These are phyloP conservation scores for Gelatoporia subvermispora DNA, from an alignment of 768 basidiomycete genomes.

Conservation along the genomic window DNA sequence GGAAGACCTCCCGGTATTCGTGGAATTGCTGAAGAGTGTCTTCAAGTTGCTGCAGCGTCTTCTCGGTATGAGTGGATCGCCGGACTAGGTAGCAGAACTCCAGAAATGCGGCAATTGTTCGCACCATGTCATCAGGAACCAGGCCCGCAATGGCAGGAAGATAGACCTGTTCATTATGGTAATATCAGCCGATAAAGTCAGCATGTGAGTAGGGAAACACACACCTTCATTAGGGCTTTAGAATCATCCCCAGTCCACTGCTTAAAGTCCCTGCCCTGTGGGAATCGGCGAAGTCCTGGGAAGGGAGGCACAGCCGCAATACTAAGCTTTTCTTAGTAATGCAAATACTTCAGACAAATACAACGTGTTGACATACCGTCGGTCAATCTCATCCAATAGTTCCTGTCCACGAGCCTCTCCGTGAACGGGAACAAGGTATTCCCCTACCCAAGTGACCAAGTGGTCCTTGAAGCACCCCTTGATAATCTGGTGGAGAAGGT, in stretches of 20 bases:
- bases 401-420: slow-evolving; percentile 2
- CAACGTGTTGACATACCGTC: slow-evolving; percentile 1
- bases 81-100: slow-evolving; percentile 8
- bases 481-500: slow-evolving; percentile 20
- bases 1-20: no score
- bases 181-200: not conserved
- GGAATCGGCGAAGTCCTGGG: slow-evolving; percentile 7
- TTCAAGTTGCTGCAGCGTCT: no score
- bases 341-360: no score
- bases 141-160: slow-evolving; percentile 5
- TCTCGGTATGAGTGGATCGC: no score
- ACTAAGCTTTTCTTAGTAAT: no score
- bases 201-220: not conserved
- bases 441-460: slow-evolving; percentile 16
- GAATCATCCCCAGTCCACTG: slow-evolving; percentile 24
- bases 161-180: slow-evolving; percentile 10
- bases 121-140: slow-evolving; percentile 7
- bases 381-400: slow-evolving; percentile 15
- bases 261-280: slow-evolving; percentile 18
- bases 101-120: slow-evolving; percentile 7
- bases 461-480: slow-evolving; percentile 23
- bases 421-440: slow-evolving; percentile 5
- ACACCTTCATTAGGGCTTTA: slow-evolving; percentile 12
- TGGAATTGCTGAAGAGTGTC: no score
- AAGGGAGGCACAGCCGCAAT: not conserved